A percentile compares a stretch with the other conserved stretches of the same genome.
Evolutionary conservation across 1,139 yeast genomes (phyloP).

Genomic region (Saccharomycopsis hybrid): DNA sequence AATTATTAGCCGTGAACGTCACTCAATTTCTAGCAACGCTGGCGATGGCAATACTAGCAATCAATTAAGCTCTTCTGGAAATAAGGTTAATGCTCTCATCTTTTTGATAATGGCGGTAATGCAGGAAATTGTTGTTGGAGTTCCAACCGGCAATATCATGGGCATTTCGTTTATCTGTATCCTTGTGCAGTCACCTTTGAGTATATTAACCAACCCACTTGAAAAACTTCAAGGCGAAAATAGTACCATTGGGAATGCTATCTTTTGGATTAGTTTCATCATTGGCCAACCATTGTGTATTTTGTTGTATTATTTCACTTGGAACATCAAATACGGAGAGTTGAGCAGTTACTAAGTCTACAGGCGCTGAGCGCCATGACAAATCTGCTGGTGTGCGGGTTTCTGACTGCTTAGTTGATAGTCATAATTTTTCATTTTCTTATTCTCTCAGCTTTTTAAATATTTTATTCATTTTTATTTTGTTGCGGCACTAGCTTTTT

Average conservation of each 20-base stretch:
- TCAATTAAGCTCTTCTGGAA: neutral
- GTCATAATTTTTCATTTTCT: neutral
- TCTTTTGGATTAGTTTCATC: slow-evolving; percentile 39
- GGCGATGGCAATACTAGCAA: neutral
- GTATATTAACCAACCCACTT: slow-evolving; percentile 34
- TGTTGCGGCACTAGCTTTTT: neutral
- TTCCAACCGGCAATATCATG: slow-evolving; percentile 39
- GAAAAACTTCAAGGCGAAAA: slow-evolving; percentile 34
- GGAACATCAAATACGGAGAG: slow-evolving; percentile 33
- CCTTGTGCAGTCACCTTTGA: slow-evolving; percentile 37
- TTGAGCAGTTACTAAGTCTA: slow-evolving; percentile 15
- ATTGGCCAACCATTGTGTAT: slow-evolving; percentile 41
- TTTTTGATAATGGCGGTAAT: slow-evolving; percentile 37
- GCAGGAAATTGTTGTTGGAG: slow-evolving; percentile 41
- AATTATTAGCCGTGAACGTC: slow-evolving; percentile 21
- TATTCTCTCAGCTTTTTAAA: neutral
- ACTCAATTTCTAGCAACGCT: neutral
- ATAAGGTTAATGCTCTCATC: slow-evolving; percentile 30
- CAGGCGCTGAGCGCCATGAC: too few species aligned
- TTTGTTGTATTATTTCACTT: slow-evolving; percentile 37
- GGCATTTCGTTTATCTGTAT: slow-evolving; percentile 40
- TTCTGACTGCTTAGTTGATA: neutral
- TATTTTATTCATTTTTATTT: neutral
- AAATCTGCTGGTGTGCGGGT: neutral
- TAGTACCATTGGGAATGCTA: slow-evolving; percentile 37